Evolutionary conservation across 805 yeast species (phyloP).

Genomic region (Candida palmyrensis): DNA sequence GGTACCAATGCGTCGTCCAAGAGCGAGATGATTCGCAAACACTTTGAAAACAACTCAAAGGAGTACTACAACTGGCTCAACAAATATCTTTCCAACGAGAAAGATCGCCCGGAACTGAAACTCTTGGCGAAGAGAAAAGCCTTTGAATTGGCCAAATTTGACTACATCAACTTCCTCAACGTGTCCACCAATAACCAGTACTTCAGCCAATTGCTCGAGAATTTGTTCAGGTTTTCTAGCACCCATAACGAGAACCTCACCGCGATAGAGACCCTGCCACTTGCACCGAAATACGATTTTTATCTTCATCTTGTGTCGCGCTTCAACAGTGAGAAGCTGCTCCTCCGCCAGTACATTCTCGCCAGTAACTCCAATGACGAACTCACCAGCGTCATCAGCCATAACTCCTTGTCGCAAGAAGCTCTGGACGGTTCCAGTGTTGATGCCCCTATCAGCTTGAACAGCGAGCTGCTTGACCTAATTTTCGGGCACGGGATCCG

Average conservation of each 20-base stretch:
- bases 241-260: too few species aligned
- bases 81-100: constrained; percentile 38
- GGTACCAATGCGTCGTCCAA: constrained; percentile 9
- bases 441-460: too few species aligned
- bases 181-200: constrained; percentile 35
- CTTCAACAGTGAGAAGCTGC: constrained; percentile 37
- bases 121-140: constrained; percentile 27
- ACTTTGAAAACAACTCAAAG: constrained; percentile 35
- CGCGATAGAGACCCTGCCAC: too few species aligned
- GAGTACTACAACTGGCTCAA: constrained; percentile 41
- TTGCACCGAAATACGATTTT: constrained; percentile 18
- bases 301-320: constrained; percentile 30
- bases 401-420: constrained; percentile 11
- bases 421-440: neutral
- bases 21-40: constrained; percentile 23
- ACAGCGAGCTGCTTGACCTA: constrained; percentile 12
- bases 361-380: constrained; percentile 36
- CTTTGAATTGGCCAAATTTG: constrained; percentile 42
- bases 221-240: constrained; percentile 21
- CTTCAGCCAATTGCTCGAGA: constrained; percentile 31
- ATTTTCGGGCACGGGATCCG: neutral
- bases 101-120: constrained; percentile 39
- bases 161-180: constrained; percentile 39
- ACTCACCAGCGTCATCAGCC: constrained; percentile 25
- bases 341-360: constrained; percentile 37